Conservation (phyloP, 805 yeast species). For the Barnettozyma wickerhamii region DNA sequence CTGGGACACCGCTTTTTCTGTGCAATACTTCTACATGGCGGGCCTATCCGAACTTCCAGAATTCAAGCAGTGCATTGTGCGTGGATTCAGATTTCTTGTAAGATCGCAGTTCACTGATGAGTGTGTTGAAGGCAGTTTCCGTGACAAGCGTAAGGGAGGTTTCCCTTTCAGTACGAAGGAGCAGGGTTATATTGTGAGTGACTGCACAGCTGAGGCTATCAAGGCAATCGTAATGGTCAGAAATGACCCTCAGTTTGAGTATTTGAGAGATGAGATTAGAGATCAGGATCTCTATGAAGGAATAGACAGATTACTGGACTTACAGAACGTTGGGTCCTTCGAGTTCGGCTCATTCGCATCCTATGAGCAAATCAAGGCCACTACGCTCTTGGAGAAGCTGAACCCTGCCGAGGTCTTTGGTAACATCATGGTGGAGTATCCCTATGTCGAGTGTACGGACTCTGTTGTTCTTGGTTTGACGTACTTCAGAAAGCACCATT, state of each 20-base stretch:
- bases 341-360: conserved; percentile 92
- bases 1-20: conserved; percentile 92
- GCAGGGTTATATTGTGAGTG: conserved; percentile 96
- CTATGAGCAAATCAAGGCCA: conserved; percentile 82
- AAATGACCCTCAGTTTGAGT: conserved; percentile 49
- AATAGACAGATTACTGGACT: conserved; percentile 65
- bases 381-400: conserved; percentile 66
- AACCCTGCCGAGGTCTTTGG: conserved; percentile 99
- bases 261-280: conserved; percentile 47
- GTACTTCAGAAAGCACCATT: conserved; percentile 62
- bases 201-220: conserved; percentile 93
- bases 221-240: conserved; percentile 93
- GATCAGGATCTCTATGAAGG: conserved; percentile 56
- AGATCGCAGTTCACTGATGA: conserved; percentile 83
- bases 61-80: conserved; percentile 57
- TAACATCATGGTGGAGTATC: conserved; percentile 97
- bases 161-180: conserved; percentile 96
- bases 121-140: conserved; percentile 68
- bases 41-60: conserved; percentile 71
- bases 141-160: conserved; percentile 83
- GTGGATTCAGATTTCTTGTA: conserved; percentile 66
- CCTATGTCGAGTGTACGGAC: conserved; percentile 97
- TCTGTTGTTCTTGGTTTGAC: conserved; percentile 87
- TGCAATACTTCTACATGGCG: conserved; percentile 77
- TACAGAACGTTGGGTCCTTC: conserved; percentile 76